Evolutionary conservation across 1,284 basidiomycete species (phyloP).

Genomic region (Malassezia globosa): DNA sequence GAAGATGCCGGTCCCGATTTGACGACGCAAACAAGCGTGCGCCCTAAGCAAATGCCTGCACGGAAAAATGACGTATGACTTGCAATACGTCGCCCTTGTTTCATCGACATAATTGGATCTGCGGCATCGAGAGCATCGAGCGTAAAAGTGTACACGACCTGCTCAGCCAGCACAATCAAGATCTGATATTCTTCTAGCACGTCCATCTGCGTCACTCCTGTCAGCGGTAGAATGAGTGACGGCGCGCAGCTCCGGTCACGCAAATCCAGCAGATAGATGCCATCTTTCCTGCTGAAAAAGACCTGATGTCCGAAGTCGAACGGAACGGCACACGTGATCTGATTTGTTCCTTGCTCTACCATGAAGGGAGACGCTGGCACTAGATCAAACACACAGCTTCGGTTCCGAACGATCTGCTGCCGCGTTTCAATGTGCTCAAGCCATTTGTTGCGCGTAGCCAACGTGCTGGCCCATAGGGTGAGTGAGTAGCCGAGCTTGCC

Average conservation of each 20-base stretch:
- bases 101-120: slow-evolving; percentile 80
- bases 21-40: slow-evolving; percentile 93
- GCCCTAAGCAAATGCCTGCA: slow-evolving; percentile 79
- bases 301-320: slow-evolving; percentile 75
- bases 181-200: slow-evolving; percentile 93
- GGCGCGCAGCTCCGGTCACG: slow-evolving; percentile 60
- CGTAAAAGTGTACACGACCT: slow-evolving; percentile 90
- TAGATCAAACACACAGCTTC: slow-evolving; percentile 78
- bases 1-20: slow-evolving; percentile 87
- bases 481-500: slow-evolving; percentile 86
- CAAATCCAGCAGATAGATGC: slow-evolving; percentile 84
- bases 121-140: slow-evolving; percentile 80
- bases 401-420: slow-evolving; percentile 70
- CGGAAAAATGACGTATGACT: slow-evolving; percentile 98
- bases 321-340: slow-evolving; percentile 83
- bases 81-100: slow-evolving; percentile 86
- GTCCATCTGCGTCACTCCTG: slow-evolving; percentile 88
- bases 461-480: slow-evolving; percentile 81
- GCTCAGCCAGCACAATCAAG: slow-evolving; percentile 75
- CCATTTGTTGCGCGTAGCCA: slow-evolving; percentile 82
- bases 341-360: slow-evolving; percentile 65
- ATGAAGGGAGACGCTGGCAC: slow-evolving; percentile 74
- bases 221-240: slow-evolving; percentile 73
- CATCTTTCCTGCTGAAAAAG: slow-evolving; percentile 93
- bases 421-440: slow-evolving; percentile 81